These are phyloP conservation scores for Penicillium sp. DNA, from an alignment of 2,329 filamentous ascomycete species.

Conservation along the genomic window DNA sequence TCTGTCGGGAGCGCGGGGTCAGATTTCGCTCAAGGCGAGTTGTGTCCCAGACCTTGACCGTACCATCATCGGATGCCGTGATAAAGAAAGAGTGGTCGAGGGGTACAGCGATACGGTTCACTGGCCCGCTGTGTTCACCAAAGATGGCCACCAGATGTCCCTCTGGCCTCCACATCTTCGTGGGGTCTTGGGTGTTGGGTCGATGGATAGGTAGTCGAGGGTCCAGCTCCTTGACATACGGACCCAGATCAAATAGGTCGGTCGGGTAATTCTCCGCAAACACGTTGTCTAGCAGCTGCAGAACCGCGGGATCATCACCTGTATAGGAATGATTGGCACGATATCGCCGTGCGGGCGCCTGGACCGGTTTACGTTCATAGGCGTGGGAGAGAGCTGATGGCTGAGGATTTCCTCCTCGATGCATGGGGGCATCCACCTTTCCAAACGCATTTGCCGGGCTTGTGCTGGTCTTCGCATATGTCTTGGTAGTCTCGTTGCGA, in stretches of 20 bases:
- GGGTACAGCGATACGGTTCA: constrained; percentile 76
- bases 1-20: constrained; percentile 79
- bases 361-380: constrained; percentile 27
- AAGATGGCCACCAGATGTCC: constrained; percentile 83
- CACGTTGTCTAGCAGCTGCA: constrained; percentile 72
- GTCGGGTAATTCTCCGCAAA: constrained; percentile 63
- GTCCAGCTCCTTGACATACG: constrained; percentile 67
- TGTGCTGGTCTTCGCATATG: constrained; percentile 61
- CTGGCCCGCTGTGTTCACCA: constrained; percentile 75
- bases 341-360: constrained; percentile 43
- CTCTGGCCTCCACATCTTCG: constrained; percentile 74
- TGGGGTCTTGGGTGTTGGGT: constrained; percentile 49
- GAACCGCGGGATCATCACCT: constrained; percentile 64
- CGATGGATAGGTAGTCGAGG: constrained; percentile 50
- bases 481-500: constrained; percentile 55
- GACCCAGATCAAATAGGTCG: constrained; percentile 66
- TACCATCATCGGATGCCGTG: constrained; percentile 86
- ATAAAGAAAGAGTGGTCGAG: constrained; percentile 94
- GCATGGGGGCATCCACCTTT: constrained; percentile 54
- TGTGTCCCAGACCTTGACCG: constrained; percentile 90
- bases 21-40: constrained; percentile 86
- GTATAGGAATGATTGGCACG: constrained; percentile 74
- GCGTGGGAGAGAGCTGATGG: constrained; percentile 38
- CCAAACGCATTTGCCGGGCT: constrained; percentile 62
- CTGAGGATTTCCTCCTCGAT: constrained; percentile 33